phyloP scores from a whole-genome alignment of 805 yeast species.

The Starmerella powellii region DNA sequence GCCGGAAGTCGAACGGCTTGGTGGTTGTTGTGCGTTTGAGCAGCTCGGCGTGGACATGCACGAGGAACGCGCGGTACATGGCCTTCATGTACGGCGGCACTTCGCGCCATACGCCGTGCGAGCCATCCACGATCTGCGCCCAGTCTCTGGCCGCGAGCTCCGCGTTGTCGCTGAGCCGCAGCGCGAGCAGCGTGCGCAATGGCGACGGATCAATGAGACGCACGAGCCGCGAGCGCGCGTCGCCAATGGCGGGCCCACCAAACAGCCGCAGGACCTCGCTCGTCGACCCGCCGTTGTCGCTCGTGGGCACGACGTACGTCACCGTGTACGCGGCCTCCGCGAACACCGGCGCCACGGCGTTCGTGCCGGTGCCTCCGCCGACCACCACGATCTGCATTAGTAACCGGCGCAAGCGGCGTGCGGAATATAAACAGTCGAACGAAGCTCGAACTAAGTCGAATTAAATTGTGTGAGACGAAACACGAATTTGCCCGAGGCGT shows the following conservation, averaged over 20 bases:
- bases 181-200: constrained; percentile 32
- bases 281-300: constrained; percentile 92
- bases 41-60: constrained; percentile 68
- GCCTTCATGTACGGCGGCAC: constrained; percentile 51
- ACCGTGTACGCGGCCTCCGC: constrained; percentile 35
- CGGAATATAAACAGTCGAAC: no score
- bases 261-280: constrained; percentile 73
- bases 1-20: constrained; percentile 55
- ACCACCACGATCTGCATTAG: constrained; percentile 37
- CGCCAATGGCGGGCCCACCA: constrained; percentile 96
- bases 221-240: constrained; percentile 68
- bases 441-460: no score
- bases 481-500: no score
- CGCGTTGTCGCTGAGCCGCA: constrained; percentile 40
- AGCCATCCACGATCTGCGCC: constrained; percentile 67
- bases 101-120: constrained; percentile 54
- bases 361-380: constrained; percentile 52
- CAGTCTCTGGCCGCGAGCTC: constrained; percentile 55
- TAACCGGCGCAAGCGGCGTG: no score
- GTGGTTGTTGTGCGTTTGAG: constrained; percentile 51
- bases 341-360: constrained; percentile 54
- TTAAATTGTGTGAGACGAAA: no score
- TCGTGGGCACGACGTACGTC: constrained; percentile 65
- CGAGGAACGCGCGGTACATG: constrained; percentile 61
- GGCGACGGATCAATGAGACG: constrained; percentile 49